These are phyloP conservation scores for Gryganskiella cystojenkinii DNA, from an alignment of 192 early-diverging fungal genomes.

Conservation along the genomic window DNA sequence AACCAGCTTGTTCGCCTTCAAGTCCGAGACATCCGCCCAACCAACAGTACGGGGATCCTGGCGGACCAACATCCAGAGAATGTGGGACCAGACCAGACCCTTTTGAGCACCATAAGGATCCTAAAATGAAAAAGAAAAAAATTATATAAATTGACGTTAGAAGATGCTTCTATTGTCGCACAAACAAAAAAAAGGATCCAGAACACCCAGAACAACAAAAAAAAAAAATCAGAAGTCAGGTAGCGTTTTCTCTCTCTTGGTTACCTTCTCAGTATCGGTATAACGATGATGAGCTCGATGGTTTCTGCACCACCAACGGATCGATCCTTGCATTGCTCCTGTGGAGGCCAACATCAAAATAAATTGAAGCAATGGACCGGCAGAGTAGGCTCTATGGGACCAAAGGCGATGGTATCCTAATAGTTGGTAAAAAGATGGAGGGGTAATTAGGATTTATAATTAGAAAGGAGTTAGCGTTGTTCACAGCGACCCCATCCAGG, in stretches of 20 bases:
- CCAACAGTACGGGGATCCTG: conserved; percentile 74
- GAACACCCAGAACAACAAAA: too few species aligned
- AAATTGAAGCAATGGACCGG: conserved; percentile 64
- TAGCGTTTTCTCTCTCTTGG: too few species aligned
- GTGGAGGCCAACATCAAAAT: conserved; percentile 65
- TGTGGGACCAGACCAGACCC: conserved; percentile 82
- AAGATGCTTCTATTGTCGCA: background rate
- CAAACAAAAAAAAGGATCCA: too few species aligned
- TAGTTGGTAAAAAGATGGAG: too few species aligned
- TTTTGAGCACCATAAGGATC: conserved; percentile 85
- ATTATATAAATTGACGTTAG: conserved; percentile 9
- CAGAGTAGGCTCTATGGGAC: conserved; percentile 79
- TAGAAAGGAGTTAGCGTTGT: too few species aligned
- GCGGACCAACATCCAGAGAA: conserved; percentile 85
- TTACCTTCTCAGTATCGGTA: conserved; percentile 50
- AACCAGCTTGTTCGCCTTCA: conserved; percentile 80
- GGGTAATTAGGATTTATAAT: too few species aligned
- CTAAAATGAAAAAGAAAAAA: conserved; percentile 67
- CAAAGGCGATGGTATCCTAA: conserved; percentile 84
- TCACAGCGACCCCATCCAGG: too few species aligned
- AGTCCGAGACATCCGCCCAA: conserved; percentile 80
- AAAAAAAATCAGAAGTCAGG: too few species aligned
- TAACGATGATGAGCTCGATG: conserved; percentile 89
- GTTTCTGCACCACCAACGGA: conserved; percentile 85
- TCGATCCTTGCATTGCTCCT: conserved; percentile 82